Percentiles rank a stretch among this genome's conserved stretches.
Conservation (phyloP, 257 asterid species). For the Nicotiana tabacum region DNA sequence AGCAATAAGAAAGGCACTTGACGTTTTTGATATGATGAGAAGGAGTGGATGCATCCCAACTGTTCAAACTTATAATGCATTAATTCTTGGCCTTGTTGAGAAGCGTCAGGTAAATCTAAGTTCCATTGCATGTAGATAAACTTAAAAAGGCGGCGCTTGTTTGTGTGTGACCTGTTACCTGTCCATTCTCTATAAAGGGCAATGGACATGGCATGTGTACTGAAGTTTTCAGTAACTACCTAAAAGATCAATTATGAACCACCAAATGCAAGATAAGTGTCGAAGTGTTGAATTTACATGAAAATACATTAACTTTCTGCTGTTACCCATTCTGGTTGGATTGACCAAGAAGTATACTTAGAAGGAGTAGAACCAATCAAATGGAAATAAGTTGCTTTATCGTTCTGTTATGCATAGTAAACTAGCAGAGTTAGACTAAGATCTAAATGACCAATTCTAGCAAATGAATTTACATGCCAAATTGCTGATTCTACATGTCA, state of each 20-base stretch:
- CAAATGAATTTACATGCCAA: not conserved
- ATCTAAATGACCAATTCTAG: not conserved
- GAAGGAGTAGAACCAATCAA: not conserved
- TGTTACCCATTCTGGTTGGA: not conserved
- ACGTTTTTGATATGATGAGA: slow-evolving; percentile 79
- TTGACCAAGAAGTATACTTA: not conserved
- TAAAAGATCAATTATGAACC: not conserved
- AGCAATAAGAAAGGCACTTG: slow-evolving; percentile 60
- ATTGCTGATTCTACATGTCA: not conserved
- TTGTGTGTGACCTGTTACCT: not conserved
- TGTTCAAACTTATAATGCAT: slow-evolving; percentile 78
- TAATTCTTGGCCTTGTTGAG: slow-evolving; percentile 87
- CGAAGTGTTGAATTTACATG: not conserved
- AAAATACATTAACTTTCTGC: not conserved
- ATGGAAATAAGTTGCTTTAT: not conserved
- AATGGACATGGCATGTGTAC: not conserved
- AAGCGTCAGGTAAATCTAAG: slow-evolving; percentile 61
- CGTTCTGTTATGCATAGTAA: not conserved
- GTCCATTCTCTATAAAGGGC: not conserved
- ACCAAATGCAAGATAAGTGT: not conserved
- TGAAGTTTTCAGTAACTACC: not conserved
- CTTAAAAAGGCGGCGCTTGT: not conserved
- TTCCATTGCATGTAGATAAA: not conserved
- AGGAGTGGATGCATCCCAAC: slow-evolving; percentile 87
- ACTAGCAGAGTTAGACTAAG: not conserved